Base-by-base conservation (phyloP, 352 stramenopile species). In the Globisporangium camurandrum region DNA sequence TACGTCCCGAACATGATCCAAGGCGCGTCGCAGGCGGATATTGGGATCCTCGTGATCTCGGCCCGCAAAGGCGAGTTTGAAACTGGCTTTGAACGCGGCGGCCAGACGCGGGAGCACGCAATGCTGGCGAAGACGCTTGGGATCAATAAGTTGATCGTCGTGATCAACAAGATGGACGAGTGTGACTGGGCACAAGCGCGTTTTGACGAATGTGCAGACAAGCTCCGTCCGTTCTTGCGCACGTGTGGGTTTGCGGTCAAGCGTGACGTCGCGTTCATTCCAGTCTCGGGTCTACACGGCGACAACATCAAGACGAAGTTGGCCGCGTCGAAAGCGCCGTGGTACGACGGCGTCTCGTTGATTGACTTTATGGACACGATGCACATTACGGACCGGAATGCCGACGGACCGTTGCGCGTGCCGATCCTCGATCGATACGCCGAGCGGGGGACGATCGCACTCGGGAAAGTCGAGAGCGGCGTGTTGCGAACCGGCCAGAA, bases 121-220 rank as follows among this genome's bases (percentile, higher is more conserved):
- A 94, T 99, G 80, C 75, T 99, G 17, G 95, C 95, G 48, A 99
- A 99, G 81, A 99, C 97, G 31, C 78, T 99, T 37, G 97, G 97
- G 23, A 97, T 99, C 24, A 95, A 94, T 49, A 97, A 98, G 74
- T 83, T 99, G 33, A 76, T 99, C 53, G 96, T 99, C 31, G 96
- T 97, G 16, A 97, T 99, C 64, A 99, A 99, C 72, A 99, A 99
- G 82, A 99, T 99, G 97, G 97, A 99, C 72, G 97, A 99, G 50
- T 82, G 84, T 17, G 97, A 95, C 22, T 99, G 95, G 95, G 82
- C 62, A 7, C 91, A 97, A 61, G 86, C 95, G 31, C 87, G 94
- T 51, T 91, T 71, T 33, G 78, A 91, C 56, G 79, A 92, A 58
- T 98, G 96, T 60, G 77, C 96, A 24, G 83, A 71, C 27, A 98